Base-by-base conservation (phyloP, 257 asterid genomes). In the Solanum dulcamara region DNA sequence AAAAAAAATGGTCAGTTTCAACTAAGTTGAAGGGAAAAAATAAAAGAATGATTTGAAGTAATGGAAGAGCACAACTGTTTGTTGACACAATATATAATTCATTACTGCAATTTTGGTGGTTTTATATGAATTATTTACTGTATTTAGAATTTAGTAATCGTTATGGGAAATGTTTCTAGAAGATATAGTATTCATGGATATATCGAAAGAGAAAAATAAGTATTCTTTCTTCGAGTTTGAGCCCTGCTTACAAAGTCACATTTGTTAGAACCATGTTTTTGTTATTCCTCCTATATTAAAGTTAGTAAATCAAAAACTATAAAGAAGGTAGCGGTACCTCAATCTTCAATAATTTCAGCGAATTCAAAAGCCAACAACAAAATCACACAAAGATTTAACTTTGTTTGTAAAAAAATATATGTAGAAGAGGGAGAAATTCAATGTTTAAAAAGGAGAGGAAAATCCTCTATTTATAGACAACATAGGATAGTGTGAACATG, bases 11-110 rank as follows among this genome's bases (percentile, higher is more conserved):
- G 6, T 46, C 44, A 48, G 17, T 28, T 46, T 77, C 83, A 77
- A 77, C 62, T 10, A 77, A 46, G 50, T 28, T 77, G 83, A 77
- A 35, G 15, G 50, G 17, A 0, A 77, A 77, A 77, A 17, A 74
- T 2, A 14, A 46, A 4, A 46, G 4, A 66, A 22, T 38, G 5
- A 77, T 44, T 38, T 22, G 66, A 75, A 33, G 53, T 59, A 68
- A 72, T 62, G 86, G 86, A 35, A 38, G 82, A 85, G 71, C 84
- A 50, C 70, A 59, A 62, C 86, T 85, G 42, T 74, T 53, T 64
- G 26, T 0, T 18, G 46, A 81, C 53, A 26, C 42, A 46, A 28
- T 46, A 4, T 9, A n/a, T 38, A 71, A 71, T 38, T 82, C 32
- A 42, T 50, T 33, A 80, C 17, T 75, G 3, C 59, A 14, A 2